These are phyloP conservation scores for Combretum micranthum DNA, from an alignment of 345 rosid genomes.

Conservation along the genomic window DNA sequence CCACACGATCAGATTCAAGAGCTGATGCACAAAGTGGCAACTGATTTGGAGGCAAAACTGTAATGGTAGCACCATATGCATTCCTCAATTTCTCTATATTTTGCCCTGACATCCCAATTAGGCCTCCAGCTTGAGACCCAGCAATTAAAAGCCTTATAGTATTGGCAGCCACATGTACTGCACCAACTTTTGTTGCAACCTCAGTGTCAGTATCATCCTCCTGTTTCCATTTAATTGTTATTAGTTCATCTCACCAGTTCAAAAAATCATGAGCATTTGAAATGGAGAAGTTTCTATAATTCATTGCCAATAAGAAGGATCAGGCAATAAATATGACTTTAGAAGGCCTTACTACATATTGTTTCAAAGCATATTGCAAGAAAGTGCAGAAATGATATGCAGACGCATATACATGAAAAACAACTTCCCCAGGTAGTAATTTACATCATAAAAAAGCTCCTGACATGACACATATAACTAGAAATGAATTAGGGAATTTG, in stretches of 20 bases:
- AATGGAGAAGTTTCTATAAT: not conserved
- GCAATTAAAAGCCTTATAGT: constrained; percentile 53
- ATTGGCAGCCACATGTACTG: constrained; percentile 57
- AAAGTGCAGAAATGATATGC: too few relatives aligned
- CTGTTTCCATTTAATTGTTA: constrained; percentile 19
- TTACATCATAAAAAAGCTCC: too few relatives aligned
- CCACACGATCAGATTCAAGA: constrained; percentile 60
- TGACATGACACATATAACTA: too few relatives aligned
- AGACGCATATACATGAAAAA: too few relatives aligned
- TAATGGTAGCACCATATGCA: constrained; percentile 49
- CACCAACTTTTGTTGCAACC: constrained; percentile 21
- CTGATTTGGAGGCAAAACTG: constrained; percentile 57
- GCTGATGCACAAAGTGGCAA: constrained; percentile 65
- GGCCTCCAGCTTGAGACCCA: constrained; percentile 56
- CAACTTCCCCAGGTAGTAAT: too few relatives aligned
- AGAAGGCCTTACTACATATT: too few relatives aligned
- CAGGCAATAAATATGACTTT: too few relatives aligned
- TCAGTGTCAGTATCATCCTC: constrained; percentile 39
- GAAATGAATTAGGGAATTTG: too few relatives aligned
- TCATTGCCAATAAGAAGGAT: too few relatives aligned
- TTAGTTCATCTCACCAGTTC: not conserved
- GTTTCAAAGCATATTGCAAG: too few relatives aligned
- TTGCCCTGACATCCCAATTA: constrained; percentile 56
- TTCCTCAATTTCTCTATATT: constrained; percentile 59
- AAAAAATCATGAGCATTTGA: not conserved